Conservation (phyloP, 139 green algal genomes). For the Nannochloris sp. region DNA sequence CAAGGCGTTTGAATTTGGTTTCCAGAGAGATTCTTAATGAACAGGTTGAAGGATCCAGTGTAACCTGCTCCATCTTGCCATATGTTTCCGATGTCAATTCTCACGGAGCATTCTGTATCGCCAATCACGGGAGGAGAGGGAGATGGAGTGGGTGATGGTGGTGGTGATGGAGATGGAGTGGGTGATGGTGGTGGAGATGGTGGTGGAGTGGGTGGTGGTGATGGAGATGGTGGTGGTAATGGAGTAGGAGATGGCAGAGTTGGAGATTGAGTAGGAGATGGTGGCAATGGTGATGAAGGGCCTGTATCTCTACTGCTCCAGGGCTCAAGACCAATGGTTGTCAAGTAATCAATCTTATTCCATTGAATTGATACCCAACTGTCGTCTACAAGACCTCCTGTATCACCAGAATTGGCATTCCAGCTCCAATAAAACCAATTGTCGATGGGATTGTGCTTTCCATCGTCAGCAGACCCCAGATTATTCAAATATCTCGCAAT, state of each 20-base stretch:
- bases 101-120: not conserved
- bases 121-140: not conserved
- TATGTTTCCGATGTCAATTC: not conserved
- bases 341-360: conserved; percentile 11
- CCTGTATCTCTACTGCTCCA: not conserved
- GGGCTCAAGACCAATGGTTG: not conserved
- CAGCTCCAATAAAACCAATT: conserved; percentile 12
- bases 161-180: not conserved
- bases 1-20: not conserved
- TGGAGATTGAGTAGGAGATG: not conserved
- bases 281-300: too few relatives aligned
- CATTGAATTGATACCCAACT: conserved; percentile 4
- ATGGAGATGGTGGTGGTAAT: not conserved
- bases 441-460: not conserved
- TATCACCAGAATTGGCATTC: conserved; percentile 13
- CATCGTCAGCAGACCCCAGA: not conserved
- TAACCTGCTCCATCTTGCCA: not conserved
- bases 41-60: not conserved
- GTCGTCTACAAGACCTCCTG: conserved; percentile 12
- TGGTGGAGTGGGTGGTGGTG: not conserved
- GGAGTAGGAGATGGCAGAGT: not conserved
- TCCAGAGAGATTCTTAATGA: conserved; percentile 1
- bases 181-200: not conserved
- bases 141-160: not conserved
- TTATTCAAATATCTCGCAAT: conserved; percentile 11